Conservation (phyloP, 1,284 basidiomycete species). For the Trichosporon coremiiforme region DNA sequence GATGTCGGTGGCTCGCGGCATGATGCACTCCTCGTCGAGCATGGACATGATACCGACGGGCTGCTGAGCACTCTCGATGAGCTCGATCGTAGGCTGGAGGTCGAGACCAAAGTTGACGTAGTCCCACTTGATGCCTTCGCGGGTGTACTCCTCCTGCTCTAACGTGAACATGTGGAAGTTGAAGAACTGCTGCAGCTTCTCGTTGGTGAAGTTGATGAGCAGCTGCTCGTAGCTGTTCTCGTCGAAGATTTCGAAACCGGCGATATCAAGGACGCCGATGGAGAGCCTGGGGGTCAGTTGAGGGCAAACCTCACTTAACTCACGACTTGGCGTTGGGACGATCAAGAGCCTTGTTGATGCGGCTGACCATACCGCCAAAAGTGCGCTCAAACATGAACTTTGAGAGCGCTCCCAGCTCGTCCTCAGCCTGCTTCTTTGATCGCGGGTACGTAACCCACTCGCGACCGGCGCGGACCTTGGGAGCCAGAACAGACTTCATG, state of each 20-base stretch:
- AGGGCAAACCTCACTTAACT: constrained; percentile 18
- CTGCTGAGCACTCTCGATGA: constrained; percentile 72
- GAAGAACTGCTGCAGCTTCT: constrained; percentile 93
- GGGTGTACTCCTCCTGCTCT: constrained; percentile 97
- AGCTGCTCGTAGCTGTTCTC: constrained; percentile 93
- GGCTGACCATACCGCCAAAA: constrained; percentile 89
- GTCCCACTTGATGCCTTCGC: constrained; percentile 97
- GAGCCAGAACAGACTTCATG: constrained; percentile 80
- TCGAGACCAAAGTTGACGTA: constrained; percentile 99
- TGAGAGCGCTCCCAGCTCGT: constrained; percentile 88
- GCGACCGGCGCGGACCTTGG: constrained; percentile 87
- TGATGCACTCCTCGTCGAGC: constrained; percentile 98
- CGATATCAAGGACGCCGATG: constrained; percentile 98
- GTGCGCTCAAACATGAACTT: constrained; percentile 98
- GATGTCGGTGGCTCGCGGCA: constrained; percentile 94
- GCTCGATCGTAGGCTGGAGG: constrained; percentile 96
- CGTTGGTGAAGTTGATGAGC: constrained; percentile 98
- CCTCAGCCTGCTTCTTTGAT: constrained; percentile 86
- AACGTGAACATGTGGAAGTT: constrained; percentile 99
- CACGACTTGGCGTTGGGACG: constrained; percentile 82
- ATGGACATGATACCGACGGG: constrained; percentile 89
- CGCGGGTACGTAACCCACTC: constrained; percentile 97
- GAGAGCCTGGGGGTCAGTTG: constrained; percentile 63
- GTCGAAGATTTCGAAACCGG: constrained; percentile 90
- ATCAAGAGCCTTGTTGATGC: constrained; percentile 92